phyloP scores from a whole-genome alignment of 352 stramenopile species.

The Labyrinthula sp. region DNA sequence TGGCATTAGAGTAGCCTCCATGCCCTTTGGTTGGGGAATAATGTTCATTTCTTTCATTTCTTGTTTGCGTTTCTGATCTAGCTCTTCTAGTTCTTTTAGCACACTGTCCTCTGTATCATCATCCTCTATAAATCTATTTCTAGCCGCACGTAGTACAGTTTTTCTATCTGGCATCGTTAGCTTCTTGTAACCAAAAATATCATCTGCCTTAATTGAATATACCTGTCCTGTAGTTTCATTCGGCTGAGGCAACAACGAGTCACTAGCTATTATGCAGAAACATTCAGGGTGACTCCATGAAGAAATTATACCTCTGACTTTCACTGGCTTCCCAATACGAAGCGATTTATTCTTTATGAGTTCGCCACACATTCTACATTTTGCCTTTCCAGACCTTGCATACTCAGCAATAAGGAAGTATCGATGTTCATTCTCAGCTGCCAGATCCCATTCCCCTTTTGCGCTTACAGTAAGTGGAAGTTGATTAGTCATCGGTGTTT shows the following conservation, averaged over 20 bases:
- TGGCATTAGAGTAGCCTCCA: constrained; percentile 73
- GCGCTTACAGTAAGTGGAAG: constrained; percentile 14
- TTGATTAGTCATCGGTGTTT: too few relatives aligned
- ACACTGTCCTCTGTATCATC: too few relatives aligned
- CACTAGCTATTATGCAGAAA: constrained; percentile 17
- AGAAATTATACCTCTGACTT: constrained; percentile 14
- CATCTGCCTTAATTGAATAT: too few relatives aligned
- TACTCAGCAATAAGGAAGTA: constrained; percentile 10
- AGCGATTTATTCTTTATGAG: constrained; percentile 14
- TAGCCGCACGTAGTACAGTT: too few relatives aligned
- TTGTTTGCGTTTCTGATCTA: too few relatives aligned
- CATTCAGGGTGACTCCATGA: constrained; percentile 18
- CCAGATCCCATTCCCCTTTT: constrained; percentile 6
- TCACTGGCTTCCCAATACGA: constrained; percentile 9
- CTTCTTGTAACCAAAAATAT: neutral
- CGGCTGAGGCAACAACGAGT: too few relatives aligned
- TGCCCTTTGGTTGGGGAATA: constrained; percentile 38
- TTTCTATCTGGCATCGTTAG: constrained; percentile 13
- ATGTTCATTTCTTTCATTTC: neutral
- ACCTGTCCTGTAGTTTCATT: too few relatives aligned
- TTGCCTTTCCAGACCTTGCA: constrained; percentile 5
- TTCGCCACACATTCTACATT: constrained; percentile 19
- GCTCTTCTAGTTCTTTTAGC: too few relatives aligned
- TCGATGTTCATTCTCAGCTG: constrained; percentile 3
- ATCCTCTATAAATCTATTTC: too few relatives aligned